Conservation (phyloP, 768 basidiomycete species). For the Lactarius quietus region DNA sequence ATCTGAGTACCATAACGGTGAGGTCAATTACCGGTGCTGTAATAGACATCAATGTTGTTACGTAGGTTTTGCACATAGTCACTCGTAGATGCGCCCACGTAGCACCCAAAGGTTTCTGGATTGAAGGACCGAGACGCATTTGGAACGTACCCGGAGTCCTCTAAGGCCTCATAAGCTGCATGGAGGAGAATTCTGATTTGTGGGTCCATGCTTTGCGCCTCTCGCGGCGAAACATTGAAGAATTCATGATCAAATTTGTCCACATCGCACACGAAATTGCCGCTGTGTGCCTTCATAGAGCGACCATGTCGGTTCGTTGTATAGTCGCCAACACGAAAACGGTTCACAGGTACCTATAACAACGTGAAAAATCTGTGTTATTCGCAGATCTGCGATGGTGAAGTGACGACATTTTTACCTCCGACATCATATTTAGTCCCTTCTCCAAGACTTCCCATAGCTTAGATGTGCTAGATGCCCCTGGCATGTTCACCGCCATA, state of each 20-base stretch:
- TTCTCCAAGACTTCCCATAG: constrained; percentile 60
- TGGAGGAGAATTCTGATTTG: constrained; percentile 69
- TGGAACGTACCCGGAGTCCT: constrained; percentile 68
- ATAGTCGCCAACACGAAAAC: constrained; percentile 50
- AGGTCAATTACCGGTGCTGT: constrained; percentile 52
- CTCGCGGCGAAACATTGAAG: constrained; percentile 70
- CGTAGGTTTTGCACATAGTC: constrained; percentile 67
- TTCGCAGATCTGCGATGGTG: not conserved
- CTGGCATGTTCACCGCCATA: constrained; percentile 59
- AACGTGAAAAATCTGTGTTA: constrained; percentile 15
- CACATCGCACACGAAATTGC: constrained; percentile 58
- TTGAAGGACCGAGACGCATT: constrained; percentile 48
- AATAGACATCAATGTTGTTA: constrained; percentile 63
- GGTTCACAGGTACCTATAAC: constrained; percentile 54
- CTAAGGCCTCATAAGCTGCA: constrained; percentile 62
- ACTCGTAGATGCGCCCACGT: constrained; percentile 63
- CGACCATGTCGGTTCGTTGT: constrained; percentile 35
- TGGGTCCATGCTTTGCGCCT: constrained; percentile 73
- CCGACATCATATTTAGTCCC: constrained; percentile 52
- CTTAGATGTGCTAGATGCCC: constrained; percentile 44
- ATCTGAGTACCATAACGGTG: not conserved
- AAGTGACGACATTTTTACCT: constrained; percentile 39
- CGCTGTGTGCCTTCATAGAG: constrained; percentile 49
- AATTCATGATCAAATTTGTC: constrained; percentile 66
- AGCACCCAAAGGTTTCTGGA: constrained; percentile 59